Percentiles rank a stretch among this genome's conserved stretches.
Evolutionary conservation across 2,329 filamentous ascomycete species (phyloP).

Genomic region (Fonsecaea monophora): DNA sequence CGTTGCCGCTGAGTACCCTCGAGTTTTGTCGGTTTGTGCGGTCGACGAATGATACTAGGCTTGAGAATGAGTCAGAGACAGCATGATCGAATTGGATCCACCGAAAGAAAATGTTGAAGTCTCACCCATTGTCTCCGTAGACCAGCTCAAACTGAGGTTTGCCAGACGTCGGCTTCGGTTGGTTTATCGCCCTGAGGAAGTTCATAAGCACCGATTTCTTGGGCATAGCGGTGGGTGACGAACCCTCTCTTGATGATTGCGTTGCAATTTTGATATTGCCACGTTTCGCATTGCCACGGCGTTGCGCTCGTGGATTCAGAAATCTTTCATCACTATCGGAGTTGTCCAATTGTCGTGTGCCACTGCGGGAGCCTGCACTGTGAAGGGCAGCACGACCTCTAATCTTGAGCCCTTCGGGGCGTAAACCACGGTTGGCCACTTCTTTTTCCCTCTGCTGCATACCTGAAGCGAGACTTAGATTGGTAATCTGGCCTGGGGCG

Average conservation of each 20-base stretch:
- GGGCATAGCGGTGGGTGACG: neutral
- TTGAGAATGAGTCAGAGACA: neutral
- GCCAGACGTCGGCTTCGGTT: neutral
- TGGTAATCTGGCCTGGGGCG: constrained; percentile 48
- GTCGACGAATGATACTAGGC: neutral
- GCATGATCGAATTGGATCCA: neutral
- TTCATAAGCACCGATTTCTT: neutral
- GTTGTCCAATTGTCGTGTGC: constrained; percentile 20
- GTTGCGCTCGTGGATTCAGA: constrained; percentile 40
- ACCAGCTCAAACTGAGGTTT: constrained; percentile 1
- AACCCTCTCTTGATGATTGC: neutral
- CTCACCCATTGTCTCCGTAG: neutral
- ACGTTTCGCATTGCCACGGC: constrained; percentile 10
- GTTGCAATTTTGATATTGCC: neutral
- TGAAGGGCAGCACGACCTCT: constrained; percentile 47
- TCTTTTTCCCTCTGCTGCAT: constrained; percentile 37
- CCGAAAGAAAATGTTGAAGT: neutral
- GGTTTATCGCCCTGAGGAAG: constrained; percentile 11
- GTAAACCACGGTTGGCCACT: constrained; percentile 34
- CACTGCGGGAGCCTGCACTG: constrained; percentile 32
- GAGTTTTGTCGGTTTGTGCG: neutral
- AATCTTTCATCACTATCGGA: constrained; percentile 45
- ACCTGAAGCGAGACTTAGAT: constrained; percentile 45
- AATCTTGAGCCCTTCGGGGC: constrained; percentile 45
- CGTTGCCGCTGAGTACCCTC: neutral